Percentiles rank a stretch among this genome's conserved stretches.
phyloP scores from a whole-genome alignment of 495 filamentous ascomycete species.

The Platismatia glauca region DNA sequence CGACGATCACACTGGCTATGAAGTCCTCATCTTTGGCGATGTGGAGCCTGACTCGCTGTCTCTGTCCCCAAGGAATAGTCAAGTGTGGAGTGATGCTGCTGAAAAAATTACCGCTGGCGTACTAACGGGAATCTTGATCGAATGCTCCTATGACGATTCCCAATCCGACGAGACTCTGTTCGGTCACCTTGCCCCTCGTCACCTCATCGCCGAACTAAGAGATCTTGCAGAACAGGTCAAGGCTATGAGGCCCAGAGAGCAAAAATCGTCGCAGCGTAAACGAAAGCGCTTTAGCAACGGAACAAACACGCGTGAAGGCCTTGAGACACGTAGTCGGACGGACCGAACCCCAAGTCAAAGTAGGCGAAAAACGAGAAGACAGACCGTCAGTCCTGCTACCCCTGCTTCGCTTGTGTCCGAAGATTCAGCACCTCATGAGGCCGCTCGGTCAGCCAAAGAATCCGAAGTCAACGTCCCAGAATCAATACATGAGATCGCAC shows the following conservation, averaged over 20 bases:
- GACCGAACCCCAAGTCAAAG: constrained; percentile 9
- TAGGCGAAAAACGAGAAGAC: constrained; percentile 17
- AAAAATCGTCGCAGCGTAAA: constrained; percentile 18
- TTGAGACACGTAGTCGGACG: constrained; percentile 10
- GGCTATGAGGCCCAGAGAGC: constrained; percentile 27
- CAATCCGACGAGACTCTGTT: constrained; percentile 68
- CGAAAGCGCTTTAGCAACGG: constrained; percentile 23
- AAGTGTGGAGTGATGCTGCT: constrained; percentile 78
- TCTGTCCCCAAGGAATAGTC: constrained; percentile 63
- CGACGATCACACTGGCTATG: constrained; percentile 53
- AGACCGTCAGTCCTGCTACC: constrained; percentile 19
- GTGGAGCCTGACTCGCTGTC: constrained; percentile 87
- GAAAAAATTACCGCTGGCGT: constrained; percentile 62
- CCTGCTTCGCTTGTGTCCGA: constrained; percentile 13
- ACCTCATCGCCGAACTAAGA: constrained; percentile 66
- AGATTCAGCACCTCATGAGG: not conserved
- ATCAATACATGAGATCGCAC: constrained; percentile 4
- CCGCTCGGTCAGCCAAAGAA: not conserved
- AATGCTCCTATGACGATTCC: constrained; percentile 81
- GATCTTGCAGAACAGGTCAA: constrained; percentile 59
- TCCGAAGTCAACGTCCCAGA: constrained; percentile 9
- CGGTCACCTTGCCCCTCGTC: constrained; percentile 78
- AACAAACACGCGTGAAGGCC: constrained; percentile 4
- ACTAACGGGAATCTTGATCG: constrained; percentile 79
- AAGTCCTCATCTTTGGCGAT: constrained; percentile 90